Percentiles rank a stretch among this genome's conserved stretches.
Evolutionary conservation across 352 stramenopile genomes (phyloP).

Genomic region (Phytophthora citricola): DNA sequence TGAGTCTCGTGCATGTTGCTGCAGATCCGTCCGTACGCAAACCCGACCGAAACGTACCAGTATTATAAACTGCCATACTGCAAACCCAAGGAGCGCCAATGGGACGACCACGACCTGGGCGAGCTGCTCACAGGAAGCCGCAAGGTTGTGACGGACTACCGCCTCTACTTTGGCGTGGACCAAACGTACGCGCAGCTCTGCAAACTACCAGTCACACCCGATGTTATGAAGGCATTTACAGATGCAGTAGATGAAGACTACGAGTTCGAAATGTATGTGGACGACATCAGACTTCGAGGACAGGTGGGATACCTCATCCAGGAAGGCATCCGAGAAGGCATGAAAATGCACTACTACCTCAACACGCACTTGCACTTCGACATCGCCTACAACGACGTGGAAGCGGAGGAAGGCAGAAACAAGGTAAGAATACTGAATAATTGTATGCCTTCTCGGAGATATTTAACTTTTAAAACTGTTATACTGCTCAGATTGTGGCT

Average conservation of each 20-base stretch:
- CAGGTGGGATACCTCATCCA: slow-evolving; percentile 94
- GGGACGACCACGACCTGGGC: slow-evolving; percentile 92
- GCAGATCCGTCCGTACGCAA: slow-evolving; percentile 94
- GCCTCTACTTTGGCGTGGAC: slow-evolving; percentile 85
- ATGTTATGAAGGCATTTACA: slow-evolving; percentile 91
- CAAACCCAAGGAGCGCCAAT: slow-evolving; percentile 81
- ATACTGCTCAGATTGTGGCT: slow-evolving; percentile 57
- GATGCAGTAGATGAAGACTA: slow-evolving; percentile 98
- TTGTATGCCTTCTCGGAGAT: too few relatives aligned
- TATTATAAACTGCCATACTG: slow-evolving; percentile 99
- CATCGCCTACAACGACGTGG: slow-evolving; percentile 92
- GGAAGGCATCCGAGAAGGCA: slow-evolving; percentile 50
- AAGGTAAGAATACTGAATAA: slow-evolving; percentile 36
- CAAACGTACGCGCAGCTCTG: slow-evolving; percentile 91
- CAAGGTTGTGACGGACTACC: slow-evolving; percentile 90
- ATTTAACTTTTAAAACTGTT: background rate
- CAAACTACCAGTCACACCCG: slow-evolving; percentile 75
- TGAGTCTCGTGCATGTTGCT: slow-evolving; percentile 3
- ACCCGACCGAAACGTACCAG: slow-evolving; percentile 98
- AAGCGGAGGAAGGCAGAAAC: slow-evolving; percentile 88
- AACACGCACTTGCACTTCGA: slow-evolving; percentile 97
- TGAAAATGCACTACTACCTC: slow-evolving; percentile 90
- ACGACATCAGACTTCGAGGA: slow-evolving; percentile 97
- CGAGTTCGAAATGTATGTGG: slow-evolving; percentile 98
- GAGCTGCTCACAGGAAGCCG: slow-evolving; percentile 97